Percentiles rank a stretch among this genome's conserved stretches.
Conservation (phyloP, 1,139 yeast genomes). For the Kurtzmaniella quercitrusa region DNA sequence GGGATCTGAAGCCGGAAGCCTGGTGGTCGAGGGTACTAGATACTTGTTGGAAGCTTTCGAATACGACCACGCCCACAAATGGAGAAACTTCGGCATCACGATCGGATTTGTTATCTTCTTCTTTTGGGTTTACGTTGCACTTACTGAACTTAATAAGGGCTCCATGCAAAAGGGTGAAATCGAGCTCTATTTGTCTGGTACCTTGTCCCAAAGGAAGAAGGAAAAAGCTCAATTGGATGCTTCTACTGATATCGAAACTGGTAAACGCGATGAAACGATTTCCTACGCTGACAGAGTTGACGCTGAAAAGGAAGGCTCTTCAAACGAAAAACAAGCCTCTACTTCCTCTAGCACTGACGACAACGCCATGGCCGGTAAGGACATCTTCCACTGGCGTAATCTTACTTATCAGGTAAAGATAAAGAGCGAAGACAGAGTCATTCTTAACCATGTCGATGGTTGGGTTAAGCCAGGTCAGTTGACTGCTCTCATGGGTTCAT, state of each 20-base stretch:
- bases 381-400: conserved; percentile 38
- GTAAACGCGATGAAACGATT: conserved; percentile 5
- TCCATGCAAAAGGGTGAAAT: conserved; percentile 83
- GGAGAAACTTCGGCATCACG: conserved; percentile 82
- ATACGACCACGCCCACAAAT: conserved; percentile 57
- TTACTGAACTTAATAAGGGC: conserved; percentile 67
- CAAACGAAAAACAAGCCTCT: background rate
- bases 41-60: conserved; percentile 37
- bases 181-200: conserved; percentile 51
- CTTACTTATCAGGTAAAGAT: conserved; percentile 33
- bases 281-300: conserved; percentile 3
- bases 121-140: conserved; percentile 49
- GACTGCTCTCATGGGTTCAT: conserved; percentile 29
- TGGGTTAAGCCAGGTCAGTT: conserved; percentile 34
- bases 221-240: conserved; percentile 2
- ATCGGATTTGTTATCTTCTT: conserved; percentile 55
- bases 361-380: conserved; percentile 10
- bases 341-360: background rate
- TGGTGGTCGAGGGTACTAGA: conserved; percentile 51
- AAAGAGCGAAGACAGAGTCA: conserved; percentile 28
- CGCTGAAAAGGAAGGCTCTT: background rate
- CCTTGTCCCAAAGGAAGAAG: conserved; percentile 24
- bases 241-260: conserved; percentile 6
- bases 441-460: conserved; percentile 18
- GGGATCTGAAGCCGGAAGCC: conserved; percentile 59